Percentiles rank a stretch among this genome's conserved stretches.
Evolutionary conservation across 129 eudicot species (phyloP).

Genomic region (Pittosporum tobira): DNA sequence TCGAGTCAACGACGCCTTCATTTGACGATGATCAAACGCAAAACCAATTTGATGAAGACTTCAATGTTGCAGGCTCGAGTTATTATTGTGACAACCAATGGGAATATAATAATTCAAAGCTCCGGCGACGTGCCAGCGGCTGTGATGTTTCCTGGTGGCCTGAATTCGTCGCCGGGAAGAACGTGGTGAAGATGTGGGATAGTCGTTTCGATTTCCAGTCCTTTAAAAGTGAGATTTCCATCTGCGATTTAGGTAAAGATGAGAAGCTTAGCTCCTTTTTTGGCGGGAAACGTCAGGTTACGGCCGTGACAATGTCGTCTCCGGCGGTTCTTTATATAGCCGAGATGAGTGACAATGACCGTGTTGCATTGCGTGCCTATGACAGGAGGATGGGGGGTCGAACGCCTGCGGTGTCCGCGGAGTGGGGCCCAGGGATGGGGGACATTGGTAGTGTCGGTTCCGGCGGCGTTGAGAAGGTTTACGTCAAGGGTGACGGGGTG

Average conservation of each 20-base stretch:
- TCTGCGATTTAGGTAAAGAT: slow-evolving; percentile 30
- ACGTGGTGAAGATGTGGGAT: slow-evolving; percentile 86
- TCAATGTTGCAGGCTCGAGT: slow-evolving; percentile 37
- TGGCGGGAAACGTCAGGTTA: slow-evolving; percentile 16
- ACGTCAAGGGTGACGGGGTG: slow-evolving; percentile 30
- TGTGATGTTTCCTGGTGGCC: slow-evolving; percentile 27
- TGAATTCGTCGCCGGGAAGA: slow-evolving; percentile 52
- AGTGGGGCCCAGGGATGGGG: slow-evolving; percentile 47
- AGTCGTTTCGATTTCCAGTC: slow-evolving; percentile 52
- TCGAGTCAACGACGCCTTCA: slow-evolving; percentile 14
- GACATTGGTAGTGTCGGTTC: slow-evolving; percentile 7
- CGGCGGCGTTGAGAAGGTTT: slow-evolving; percentile 39
- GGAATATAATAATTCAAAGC: slow-evolving; percentile 22
- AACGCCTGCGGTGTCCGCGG: slow-evolving; percentile 40
- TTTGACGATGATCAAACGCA: background rate
- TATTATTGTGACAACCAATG: slow-evolving; percentile 3
- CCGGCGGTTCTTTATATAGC: slow-evolving; percentile 29
- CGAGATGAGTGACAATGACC: slow-evolving; percentile 20
- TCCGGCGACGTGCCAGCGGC: slow-evolving; percentile 19
- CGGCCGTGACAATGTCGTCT: slow-evolving; percentile 16
- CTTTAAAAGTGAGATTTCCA: slow-evolving; percentile 26
- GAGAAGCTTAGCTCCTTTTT: slow-evolving; percentile 17
- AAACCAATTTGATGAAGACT: slow-evolving; percentile 24
- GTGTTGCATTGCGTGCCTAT: slow-evolving; percentile 34
- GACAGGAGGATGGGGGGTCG: slow-evolving; percentile 35